Conservation (phyloP, 441 rosid genomes). For the Gossypium schwendimanii region DNA sequence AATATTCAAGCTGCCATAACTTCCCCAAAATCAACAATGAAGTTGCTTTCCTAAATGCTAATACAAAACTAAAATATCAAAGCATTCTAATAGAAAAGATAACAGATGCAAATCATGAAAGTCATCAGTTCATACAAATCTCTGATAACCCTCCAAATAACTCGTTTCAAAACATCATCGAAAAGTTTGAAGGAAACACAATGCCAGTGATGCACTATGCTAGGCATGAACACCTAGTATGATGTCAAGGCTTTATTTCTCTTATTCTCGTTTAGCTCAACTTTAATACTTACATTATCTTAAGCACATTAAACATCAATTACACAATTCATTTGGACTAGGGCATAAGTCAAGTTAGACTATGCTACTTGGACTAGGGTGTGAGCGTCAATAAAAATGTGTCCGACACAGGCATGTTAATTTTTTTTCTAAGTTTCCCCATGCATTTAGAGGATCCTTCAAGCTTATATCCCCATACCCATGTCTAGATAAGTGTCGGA, state of each 20-base stretch:
- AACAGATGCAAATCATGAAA: not conserved
- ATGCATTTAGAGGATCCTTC: too few species aligned
- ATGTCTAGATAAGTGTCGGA: too few species aligned
- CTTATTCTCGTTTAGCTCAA: not conserved
- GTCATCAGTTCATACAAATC: not conserved
- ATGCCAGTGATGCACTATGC: not conserved
- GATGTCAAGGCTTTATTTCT: not conserved
- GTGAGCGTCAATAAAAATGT: too few species aligned
- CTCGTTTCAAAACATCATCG: not conserved
- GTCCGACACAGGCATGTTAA: too few species aligned
- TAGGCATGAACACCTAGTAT: not conserved
- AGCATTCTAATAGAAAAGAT: not conserved
- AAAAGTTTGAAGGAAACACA: not conserved
- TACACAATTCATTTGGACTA: too few species aligned
- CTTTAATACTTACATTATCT: not conserved
- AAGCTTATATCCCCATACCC: too few species aligned
- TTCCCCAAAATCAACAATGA: not conserved
- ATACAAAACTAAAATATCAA: not conserved
- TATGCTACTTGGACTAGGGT: too few species aligned
- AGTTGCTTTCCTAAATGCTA: not conserved
- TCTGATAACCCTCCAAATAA: not conserved
- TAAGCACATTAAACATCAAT: too few species aligned
- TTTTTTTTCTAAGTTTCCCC: too few species aligned
- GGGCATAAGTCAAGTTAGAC: too few species aligned
- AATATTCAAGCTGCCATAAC: not conserved